Base-by-base conservation (phyloP, 306 rosid species). In the Oxytropis ochrocephala region DNA sequence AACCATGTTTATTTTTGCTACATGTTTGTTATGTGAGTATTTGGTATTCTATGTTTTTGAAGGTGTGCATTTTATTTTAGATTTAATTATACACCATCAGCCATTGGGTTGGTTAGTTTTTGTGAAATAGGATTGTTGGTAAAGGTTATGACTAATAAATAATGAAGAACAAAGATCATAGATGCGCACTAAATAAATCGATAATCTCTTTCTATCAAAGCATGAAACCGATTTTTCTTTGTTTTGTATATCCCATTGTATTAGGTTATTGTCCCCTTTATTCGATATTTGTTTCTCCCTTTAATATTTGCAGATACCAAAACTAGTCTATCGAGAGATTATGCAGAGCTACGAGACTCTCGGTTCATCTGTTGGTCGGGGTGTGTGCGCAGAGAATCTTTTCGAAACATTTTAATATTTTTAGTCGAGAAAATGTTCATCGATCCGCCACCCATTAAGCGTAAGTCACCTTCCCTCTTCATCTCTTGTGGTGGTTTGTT, bases 401-500 rank as follows among this genome's bases (percentile, higher is more conserved):
- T 86, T 72, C 72, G 49, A 88, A 67, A 68, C 62, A 67, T 78
- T 90, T 85, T 39, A 77, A 84, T 68, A 75, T 90, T 54, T 90
- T 82, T 75, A 84, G 85, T 8, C 83, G 85, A 0, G 85, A 83
- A 68, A 86, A 83, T 80, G 82, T 86, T 62, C 72, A 76, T 81
- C 83, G 65, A 35, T 90, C 96, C 27, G n/a, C n/a, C n/a, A n/a
- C n/a, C n/a, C n/a, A n/a, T n/a, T n/a, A n/a, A n/a, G n/a, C n/a
- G n/a, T n/a, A n/a, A n/a, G n/a, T n/a, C n/a, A n/a, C n/a, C n/a
- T n/a, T n/a, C n/a, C n/a, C n/a, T n/a, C n/a, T n/a, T n/a, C n/a
- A n/a, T n/a, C n/a, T n/a, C n/a, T n/a, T n/a, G n/a, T n/a, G n/a
- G n/a, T n/a, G n/a, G n/a, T n/a, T n/a, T n/a, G n/a, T n/a, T n/a